phyloP scores from a whole-genome alignment of 495 filamentous ascomycete genomes.

The Daldinia grandis region DNA sequence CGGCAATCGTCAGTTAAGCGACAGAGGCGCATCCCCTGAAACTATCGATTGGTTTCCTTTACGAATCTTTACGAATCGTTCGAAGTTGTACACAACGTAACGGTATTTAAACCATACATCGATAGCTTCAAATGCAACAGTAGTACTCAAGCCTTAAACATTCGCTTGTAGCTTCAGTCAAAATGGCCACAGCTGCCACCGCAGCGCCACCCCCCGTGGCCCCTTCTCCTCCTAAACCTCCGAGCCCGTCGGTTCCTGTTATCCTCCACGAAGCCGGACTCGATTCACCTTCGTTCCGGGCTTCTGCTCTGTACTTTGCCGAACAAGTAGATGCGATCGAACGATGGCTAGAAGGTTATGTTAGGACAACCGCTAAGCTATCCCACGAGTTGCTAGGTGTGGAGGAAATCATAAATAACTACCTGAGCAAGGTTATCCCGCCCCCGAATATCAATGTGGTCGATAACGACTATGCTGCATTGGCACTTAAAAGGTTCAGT shows the following conservation, averaged over 20 bases:
- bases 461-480: constrained; percentile 93
- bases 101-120: constrained; percentile 2
- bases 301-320: constrained; percentile 84
- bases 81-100: constrained; percentile 3
- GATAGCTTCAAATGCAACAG: constrained; percentile 25
- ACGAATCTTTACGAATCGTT: neutral
- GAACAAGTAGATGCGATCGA: constrained; percentile 94
- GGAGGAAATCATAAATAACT: constrained; percentile 74
- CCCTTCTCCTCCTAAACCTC: constrained; percentile 36
- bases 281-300: constrained; percentile 94
- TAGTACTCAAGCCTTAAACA: constrained; percentile 12
- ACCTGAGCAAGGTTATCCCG: constrained; percentile 74
- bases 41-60: neutral
- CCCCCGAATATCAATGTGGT: constrained; percentile 71
- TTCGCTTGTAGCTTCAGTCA: constrained; percentile 16
- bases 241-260: constrained; percentile 71
- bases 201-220: constrained; percentile 21
- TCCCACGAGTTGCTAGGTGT: constrained; percentile 74
- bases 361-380: constrained; percentile 79
- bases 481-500: constrained; percentile 83
- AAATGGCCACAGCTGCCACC: constrained; percentile 31
- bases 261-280: constrained; percentile 91
- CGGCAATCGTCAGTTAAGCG: constrained; percentile 1
- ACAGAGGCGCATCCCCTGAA: constrained; percentile 15
- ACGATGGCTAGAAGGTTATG: constrained; percentile 90